A percentile compares a stretch with the other conserved stretches of the same genome.
phyloP scores from a whole-genome alignment of 1,284 basidiomycete species.

The Mycena citricolor region DNA sequence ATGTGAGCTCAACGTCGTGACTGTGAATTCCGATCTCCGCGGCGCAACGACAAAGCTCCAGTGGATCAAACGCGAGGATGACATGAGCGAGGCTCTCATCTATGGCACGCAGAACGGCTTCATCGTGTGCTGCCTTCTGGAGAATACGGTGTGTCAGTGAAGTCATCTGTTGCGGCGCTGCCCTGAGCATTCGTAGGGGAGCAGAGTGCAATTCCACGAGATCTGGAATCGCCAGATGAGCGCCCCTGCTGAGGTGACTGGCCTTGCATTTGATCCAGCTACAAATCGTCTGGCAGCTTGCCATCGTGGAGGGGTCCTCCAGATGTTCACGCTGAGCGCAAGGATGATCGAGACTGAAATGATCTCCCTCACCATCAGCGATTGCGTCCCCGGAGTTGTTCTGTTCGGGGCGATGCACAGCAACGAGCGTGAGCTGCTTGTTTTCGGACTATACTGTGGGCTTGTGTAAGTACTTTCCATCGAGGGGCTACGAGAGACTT shows the following conservation, averaged over 20 bases:
- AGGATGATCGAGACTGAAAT: conserved; percentile 14
- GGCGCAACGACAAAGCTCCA: conserved; percentile 12
- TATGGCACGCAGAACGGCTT: conserved; percentile 16
- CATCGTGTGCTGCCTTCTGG: conserved; percentile 10
- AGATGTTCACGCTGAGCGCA: conserved; percentile 17
- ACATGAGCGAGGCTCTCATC: conserved; percentile 16
- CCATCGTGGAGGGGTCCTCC: conserved; percentile 20
- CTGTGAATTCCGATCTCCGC: conserved; percentile 1
- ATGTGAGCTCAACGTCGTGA: conserved; percentile 6
- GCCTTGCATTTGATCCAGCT: conserved; percentile 15
- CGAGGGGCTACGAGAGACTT: neutral
- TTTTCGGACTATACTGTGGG: conserved; percentile 23
- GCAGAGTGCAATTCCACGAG: conserved; percentile 10
- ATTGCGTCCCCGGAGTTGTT: conserved; percentile 18
- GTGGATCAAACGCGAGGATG: conserved; percentile 20
- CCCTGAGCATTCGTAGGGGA: too few relatives aligned
- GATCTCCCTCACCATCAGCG: conserved; percentile 20
- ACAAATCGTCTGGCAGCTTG: conserved; percentile 18
- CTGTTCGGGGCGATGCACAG: conserved; percentile 19
- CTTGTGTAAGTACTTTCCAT: conserved; percentile 19
- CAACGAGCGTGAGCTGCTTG: conserved; percentile 18
- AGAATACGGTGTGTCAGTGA: neutral
- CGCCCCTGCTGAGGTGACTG: conserved; percentile 11
- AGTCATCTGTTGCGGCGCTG: too few relatives aligned
- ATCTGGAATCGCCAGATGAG: neutral